These are phyloP conservation scores for Rhododendron griersonianum DNA, from an alignment of 148 eudicot species.

Conservation along the genomic window DNA sequence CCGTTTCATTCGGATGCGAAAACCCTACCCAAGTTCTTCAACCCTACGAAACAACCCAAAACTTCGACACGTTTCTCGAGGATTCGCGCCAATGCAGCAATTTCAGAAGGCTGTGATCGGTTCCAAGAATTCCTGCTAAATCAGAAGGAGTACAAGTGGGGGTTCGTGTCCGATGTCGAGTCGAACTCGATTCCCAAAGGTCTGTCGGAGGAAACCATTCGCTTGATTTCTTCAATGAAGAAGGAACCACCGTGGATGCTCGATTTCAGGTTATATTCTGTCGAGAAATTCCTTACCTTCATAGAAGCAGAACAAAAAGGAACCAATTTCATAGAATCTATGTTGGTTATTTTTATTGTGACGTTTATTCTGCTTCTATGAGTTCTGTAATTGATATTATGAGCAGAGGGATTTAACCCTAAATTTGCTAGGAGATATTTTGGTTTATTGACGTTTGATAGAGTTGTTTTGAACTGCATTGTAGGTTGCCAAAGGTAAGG, in stretches of 20 bases:
- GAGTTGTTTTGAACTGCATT: too few species aligned
- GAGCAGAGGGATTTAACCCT: not conserved
- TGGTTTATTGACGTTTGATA: too few species aligned
- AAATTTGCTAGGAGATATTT: not conserved
- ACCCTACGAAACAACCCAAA: not conserved
- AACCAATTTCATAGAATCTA: too few species aligned
- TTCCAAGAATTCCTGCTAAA: not conserved
- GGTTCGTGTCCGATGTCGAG: constrained; percentile 11
- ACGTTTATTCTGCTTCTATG: not conserved
- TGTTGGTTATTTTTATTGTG: too few species aligned
- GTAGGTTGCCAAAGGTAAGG: too few species aligned
- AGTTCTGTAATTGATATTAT: not conserved
- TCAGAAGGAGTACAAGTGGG: constrained; percentile 58
- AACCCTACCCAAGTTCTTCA: not conserved
- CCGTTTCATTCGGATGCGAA: not conserved
- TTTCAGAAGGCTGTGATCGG: not conserved
- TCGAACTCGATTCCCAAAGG: too few species aligned
- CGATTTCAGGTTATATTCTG: constrained; percentile 43
- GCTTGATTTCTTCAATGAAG: constrained; percentile 58
- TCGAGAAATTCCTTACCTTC: too few species aligned
- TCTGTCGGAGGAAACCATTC: constrained; percentile 51
- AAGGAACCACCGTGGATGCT: constrained; percentile 93
- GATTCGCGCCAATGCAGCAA: not conserved
- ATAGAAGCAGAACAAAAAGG: too few species aligned
- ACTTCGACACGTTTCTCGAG: not conserved